Base-by-base conservation (phyloP, 805 yeast species). In the Hanseniaspora lindneri region DNA sequence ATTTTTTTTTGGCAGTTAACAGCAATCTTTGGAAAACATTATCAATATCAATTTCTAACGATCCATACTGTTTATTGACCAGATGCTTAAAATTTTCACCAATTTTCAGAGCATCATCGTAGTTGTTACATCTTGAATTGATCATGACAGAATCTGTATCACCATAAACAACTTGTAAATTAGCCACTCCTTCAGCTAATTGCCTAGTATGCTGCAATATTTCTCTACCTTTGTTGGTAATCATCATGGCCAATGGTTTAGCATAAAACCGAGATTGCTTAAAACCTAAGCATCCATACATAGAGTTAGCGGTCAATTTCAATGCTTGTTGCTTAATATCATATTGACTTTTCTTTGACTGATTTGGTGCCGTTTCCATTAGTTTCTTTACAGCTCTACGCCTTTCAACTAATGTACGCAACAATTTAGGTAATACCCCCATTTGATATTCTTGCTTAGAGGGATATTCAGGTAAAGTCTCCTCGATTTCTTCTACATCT, bases 91-190 rank as follows among this genome's bases (percentile, higher is more conserved):
- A 89, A 43, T 80, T 80, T 43, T 79, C 80, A 27, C 97, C 99
- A 53, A 87, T 80, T 56, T 73, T 72, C 39, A 84, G 63, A 0
- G 97, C 95, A 39, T 84, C 95, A 23, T 66, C 63, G 62, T 74
- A 82, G 28, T 67, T 72, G 49, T 73, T 75, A 39, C 77, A 79
- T 25, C 87, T 87, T 3, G 97, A 86, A 63, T 89, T 94, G 61
- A 92, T 86, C 98, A 92, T 92, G 47, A 92, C 96, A 30, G 98
- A 92, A 70, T 92, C 98, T 0, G 98, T 92, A 68, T 92, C 98
- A 71, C 98, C 98, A 60, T 92, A 92, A 13, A 92, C 85, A 42
- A 94, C 97, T 49, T 85, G 71, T 51, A 92, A 70, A 0, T 82
- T 82, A 57, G 83, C 70, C 9, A 21, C 32, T 49, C 80, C 73